Evolutionary conservation across 1,284 basidiomycete genomes (phyloP).

Genomic region (Trichosporon sp.): DNA sequence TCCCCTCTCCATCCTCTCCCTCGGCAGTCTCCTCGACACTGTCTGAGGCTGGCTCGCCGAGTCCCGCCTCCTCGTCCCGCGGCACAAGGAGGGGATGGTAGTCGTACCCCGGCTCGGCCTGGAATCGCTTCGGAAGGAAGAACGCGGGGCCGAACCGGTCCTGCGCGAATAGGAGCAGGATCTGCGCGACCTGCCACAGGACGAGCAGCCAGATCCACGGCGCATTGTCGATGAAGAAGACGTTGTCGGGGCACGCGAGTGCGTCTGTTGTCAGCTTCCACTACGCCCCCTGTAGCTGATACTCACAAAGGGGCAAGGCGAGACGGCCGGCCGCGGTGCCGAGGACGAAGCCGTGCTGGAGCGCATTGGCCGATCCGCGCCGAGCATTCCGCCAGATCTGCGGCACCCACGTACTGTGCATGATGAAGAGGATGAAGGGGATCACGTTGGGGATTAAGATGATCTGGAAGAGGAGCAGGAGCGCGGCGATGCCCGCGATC

Average conservation of each 20-base stretch:
- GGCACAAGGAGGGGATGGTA: conserved; percentile 77
- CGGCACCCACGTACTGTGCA: conserved; percentile 79
- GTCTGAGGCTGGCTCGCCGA: conserved; percentile 35
- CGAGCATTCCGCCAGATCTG: conserved; percentile 78
- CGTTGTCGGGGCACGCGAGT: conserved; percentile 77
- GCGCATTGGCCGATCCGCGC: conserved; percentile 69
- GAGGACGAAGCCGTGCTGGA: conserved; percentile 70
- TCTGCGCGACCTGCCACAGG: conserved; percentile 68
- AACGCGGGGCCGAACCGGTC: conserved; percentile 76
- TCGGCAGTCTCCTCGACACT: neutral
- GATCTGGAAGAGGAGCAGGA: conserved; percentile 66
- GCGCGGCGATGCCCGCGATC: conserved; percentile 24
- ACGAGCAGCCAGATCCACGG: conserved; percentile 71
- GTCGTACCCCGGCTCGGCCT: conserved; percentile 69
- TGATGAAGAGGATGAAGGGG: conserved; percentile 68
- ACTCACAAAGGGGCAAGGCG: conserved; percentile 73
- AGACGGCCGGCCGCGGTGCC: conserved; percentile 73
- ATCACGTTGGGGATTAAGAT: conserved; percentile 71
- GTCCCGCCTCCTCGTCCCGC: conserved; percentile 71
- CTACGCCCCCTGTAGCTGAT: too few relatives aligned
- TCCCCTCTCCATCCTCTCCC: conserved; percentile 68
- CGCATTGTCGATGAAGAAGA: conserved; percentile 70
- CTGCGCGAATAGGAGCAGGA: conserved; percentile 69
- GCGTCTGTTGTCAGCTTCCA: conserved; percentile 64
- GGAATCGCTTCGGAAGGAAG: conserved; percentile 63